Conservation (phyloP, 2,329 filamentous ascomycete genomes). For the Macrophomina phaseolina region DNA sequence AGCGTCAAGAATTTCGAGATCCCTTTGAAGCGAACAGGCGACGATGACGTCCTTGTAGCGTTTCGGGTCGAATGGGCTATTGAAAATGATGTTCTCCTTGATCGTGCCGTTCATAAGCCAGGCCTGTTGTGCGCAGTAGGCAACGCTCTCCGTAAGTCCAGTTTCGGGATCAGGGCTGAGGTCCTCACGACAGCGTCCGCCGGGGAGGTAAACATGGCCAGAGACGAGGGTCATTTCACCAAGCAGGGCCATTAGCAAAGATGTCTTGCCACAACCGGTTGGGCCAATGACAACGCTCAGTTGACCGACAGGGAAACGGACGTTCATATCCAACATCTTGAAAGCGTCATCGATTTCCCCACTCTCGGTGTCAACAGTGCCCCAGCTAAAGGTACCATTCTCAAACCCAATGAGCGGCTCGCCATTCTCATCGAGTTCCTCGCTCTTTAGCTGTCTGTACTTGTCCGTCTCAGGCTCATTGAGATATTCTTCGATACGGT, state of each 20-base stretch:
- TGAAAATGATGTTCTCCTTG: constrained; percentile 94
- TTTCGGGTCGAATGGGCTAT: constrained; percentile 77
- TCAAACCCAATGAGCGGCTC: constrained; percentile 82
- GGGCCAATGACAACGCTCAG: constrained; percentile 93
- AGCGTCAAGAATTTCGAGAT: constrained; percentile 88
- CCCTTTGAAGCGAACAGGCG: constrained; percentile 88
- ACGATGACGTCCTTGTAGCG: constrained; percentile 88
- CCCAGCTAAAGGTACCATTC: constrained; percentile 88
- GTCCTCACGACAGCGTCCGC: constrained; percentile 84
- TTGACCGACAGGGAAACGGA: constrained; percentile 83
- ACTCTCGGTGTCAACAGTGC: constrained; percentile 57
- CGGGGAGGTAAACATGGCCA: constrained; percentile 83
- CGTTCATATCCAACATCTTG: constrained; percentile 79
- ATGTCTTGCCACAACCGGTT: constrained; percentile 95
- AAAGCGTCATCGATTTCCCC: constrained; percentile 70
- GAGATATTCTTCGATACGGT: constrained; percentile 94
- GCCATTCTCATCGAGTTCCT: constrained; percentile 71
- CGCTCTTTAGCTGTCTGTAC: constrained; percentile 78
- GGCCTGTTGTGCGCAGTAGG: constrained; percentile 94
- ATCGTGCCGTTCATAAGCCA: constrained; percentile 97
- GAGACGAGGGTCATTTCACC: constrained; percentile 92
- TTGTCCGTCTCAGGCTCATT: constrained; percentile 96
- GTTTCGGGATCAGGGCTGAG: constrained; percentile 81
- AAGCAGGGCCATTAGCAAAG: constrained; percentile 90
- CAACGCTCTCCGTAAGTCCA: constrained; percentile 86